Evolutionary conservation across 2,329 filamentous ascomycete species (phyloP), one percentile per base, ranked within the genome.

Genomic region (Xylariaceae sp.): DNA sequence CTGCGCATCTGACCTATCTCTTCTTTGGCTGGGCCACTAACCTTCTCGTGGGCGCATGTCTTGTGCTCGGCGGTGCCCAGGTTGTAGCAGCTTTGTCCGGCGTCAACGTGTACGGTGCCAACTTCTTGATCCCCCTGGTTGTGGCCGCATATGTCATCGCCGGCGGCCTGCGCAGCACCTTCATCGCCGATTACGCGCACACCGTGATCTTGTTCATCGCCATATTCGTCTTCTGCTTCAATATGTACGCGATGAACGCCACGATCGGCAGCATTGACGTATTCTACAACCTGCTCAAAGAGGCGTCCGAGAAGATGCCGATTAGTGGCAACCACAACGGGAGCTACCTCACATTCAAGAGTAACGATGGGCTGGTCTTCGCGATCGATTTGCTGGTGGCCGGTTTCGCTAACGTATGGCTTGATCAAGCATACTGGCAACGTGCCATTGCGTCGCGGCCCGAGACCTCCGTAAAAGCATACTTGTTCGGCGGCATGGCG

Each of bases 401-500:
- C 1, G 62, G 64, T 0, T 66, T 69, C 41, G 53, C 49, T 13
- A 60, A 52, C 15, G 61, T 64, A 11, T 69, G 62, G 59, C 56
- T 68, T 1, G 66, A 69, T 45, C 65, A 69, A 52, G 65, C 62
- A 1, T 70, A 69, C 45, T 69, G 66, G 67, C 66, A 70, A 50
- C 62, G 66, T 2, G 67, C 66, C 3, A 68, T 71, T 43, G 66
- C 66, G 6, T 65, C 62, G 0, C 51, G 61, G 16, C 67, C 66
- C 0, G 61, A 66, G 42, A 68, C 64, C 0, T 60, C 60, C 0
- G 66, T 68, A 3, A 64, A 63, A 38, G 67, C 64, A 2, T 71
- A 69, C 42, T 55, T 69, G 7, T 50, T 67, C 3, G 67, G 67
- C 9, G 66, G 67, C 2, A 53, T 69, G 18, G 63, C 64, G 2